Percentiles rank a stretch among this genome's conserved stretches.
These are phyloP conservation scores for Monascus ruber DNA, from an alignment of 2,329 filamentous ascomycete species.

Conservation along the genomic window DNA sequence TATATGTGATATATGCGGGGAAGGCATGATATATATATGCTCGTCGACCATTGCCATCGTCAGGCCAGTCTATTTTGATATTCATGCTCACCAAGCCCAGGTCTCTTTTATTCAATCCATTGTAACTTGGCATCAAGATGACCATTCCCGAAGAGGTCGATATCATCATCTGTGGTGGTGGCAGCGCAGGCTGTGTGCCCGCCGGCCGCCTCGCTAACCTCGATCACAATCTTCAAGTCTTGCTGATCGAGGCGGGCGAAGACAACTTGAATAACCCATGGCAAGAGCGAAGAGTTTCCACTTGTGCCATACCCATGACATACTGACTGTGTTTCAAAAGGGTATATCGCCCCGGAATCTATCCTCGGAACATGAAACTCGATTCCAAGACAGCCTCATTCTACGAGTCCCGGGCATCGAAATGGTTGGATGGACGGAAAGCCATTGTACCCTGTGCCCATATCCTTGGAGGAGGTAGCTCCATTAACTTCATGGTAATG, in stretches of 20 bases:
- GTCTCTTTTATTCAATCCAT: not conserved
- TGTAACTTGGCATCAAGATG: conserved; percentile 28
- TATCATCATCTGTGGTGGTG: conserved; percentile 68
- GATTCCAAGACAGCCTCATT: conserved; percentile 74
- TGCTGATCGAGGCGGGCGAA: conserved; percentile 61
- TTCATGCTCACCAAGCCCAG: not conserved
- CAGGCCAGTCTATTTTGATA: too few species aligned
- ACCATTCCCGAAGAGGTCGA: conserved; percentile 67
- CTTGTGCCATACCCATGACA: too few species aligned
- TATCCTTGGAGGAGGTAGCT: conserved; percentile 59
- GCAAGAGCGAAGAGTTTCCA: conserved; percentile 13
- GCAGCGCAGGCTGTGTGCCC: conserved; percentile 42
- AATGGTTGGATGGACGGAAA: conserved; percentile 58
- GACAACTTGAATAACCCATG: conserved; percentile 67
- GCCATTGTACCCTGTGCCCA: conserved; percentile 67
- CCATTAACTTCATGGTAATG: conserved; percentile 64
- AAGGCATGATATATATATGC: too few species aligned
- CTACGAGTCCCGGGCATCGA: conserved; percentile 64
- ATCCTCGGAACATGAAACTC: conserved; percentile 66
- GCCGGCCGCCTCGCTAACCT: conserved; percentile 54
- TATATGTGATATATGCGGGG: too few species aligned
- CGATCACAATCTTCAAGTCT: conserved; percentile 60
- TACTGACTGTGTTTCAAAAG: conserved; percentile 17
- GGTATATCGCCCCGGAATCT: conserved; percentile 66
- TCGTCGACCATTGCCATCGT: not conserved